Percentiles rank a stretch among this genome's conserved stretches.
phyloP scores from a whole-genome alignment of 345 rosid genomes.

The Atalantia buxifolia region DNA sequence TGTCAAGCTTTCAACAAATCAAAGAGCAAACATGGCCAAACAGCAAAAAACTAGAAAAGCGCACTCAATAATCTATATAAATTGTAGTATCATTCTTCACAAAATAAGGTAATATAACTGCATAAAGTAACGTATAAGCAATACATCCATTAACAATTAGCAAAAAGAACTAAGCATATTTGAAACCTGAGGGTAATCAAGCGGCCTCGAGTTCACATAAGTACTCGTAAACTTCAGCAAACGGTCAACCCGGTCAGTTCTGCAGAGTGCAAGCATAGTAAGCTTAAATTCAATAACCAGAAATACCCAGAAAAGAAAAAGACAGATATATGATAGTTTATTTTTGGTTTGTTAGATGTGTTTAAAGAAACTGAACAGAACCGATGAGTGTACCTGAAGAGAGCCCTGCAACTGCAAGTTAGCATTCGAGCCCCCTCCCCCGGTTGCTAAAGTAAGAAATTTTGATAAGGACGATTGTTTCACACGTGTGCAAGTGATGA shows the following conservation, averaged over 20 bases:
- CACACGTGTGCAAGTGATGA: not conserved
- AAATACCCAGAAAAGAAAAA: not conserved
- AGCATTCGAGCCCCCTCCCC: not conserved
- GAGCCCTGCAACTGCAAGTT: conserved; percentile 8
- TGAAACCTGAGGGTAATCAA: conserved; percentile 37
- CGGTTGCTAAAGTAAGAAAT: not conserved
- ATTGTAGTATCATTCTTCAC: too few relatives aligned
- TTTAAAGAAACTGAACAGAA: not conserved
- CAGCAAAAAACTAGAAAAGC: not conserved
- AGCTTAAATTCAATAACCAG: not conserved
- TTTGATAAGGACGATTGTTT: not conserved
- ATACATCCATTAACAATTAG: not conserved
- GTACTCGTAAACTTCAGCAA: conserved; percentile 31
- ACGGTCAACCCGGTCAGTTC: conserved; percentile 30
- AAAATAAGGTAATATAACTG: not conserved
- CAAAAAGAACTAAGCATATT: not conserved
- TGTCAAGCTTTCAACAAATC: not conserved
- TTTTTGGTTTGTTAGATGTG: not conserved
- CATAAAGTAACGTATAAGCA: not conserved
- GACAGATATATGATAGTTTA: too few relatives aligned
- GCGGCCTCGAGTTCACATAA: conserved; percentile 27
- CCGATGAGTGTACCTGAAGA: conserved; percentile 7
- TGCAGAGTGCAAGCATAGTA: conserved; percentile 25
- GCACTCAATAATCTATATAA: not conserved
- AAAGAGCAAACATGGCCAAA: not conserved